Percentiles rank a stretch among this genome's conserved stretches.
phyloP scores from a whole-genome alignment of 106 monocot genomes.

The Hemerocallis citrina region DNA sequence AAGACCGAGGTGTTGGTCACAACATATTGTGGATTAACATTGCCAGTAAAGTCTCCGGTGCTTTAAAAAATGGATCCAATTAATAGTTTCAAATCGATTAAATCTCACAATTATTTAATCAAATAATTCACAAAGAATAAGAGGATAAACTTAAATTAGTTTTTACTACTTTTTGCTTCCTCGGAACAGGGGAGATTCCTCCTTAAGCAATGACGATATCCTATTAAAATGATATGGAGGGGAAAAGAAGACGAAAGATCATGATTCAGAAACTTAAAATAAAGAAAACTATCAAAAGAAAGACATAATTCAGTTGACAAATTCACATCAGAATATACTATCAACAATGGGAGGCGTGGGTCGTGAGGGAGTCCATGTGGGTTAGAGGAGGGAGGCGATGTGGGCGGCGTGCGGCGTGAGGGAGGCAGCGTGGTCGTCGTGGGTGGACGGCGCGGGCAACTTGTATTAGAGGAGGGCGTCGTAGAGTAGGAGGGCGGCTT shows the following conservation, averaged over 20 bases:
- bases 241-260: neutral
- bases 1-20: constrained; percentile 14
- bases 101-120: neutral
- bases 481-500: no score
- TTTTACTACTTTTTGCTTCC: constrained; percentile 14
- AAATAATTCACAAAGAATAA: neutral
- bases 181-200: constrained; percentile 24
- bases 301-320: neutral
- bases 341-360: no score
- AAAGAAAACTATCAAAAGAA: neutral
- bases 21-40: constrained; percentile 1
- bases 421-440: no score
- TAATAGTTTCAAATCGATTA: no score
- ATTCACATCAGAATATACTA: neutral
- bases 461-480: no score
- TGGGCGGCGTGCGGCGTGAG: no score
- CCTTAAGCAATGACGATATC: constrained; percentile 19
- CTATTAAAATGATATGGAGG: constrained; percentile 4
- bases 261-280: neutral
- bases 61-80: neutral
- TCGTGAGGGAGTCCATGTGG: no score
- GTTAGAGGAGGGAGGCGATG: no score
- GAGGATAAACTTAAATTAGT: neutral
- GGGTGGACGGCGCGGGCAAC: no score
- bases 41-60: constrained; percentile 25